Base-by-base conservation (phyloP, 352 stramenopile species). In the Phytophthora colocasiae region DNA sequence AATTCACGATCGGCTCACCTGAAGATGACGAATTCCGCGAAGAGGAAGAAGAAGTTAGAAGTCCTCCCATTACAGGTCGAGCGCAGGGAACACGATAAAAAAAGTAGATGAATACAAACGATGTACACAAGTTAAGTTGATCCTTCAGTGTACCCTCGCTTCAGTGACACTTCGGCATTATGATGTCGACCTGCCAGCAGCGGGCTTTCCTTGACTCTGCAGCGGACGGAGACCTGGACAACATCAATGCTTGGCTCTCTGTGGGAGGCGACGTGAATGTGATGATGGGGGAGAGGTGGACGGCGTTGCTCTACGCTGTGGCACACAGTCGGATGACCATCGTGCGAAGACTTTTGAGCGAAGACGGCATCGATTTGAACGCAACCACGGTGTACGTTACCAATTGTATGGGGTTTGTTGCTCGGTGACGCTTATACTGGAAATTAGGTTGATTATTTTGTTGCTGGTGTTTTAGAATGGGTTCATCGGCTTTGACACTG, bases 241-340 rank as follows among this genome's bases (percentile, higher is more conserved):
- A 6, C 11, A 69, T 91, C 17, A 69, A 84, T n/a, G 40, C 43
- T 54, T 93, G 81, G 64, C 47, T 91, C 9, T 31, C 15, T 1
- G 41, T 46, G 7, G 26, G 40, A 63, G 73, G 66, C 1, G 67
- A 91, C 27, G 78, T 89, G 34, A 93, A 94, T 52, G 74, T 63
- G 10, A 77, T 62, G 38, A 64, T 78, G 17, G 85, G 84, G 3
- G 83, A 94, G 44, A 68, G 75, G 9, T 94, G 85, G 85, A 90
- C 77, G 24, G 85, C 85, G 48, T 70, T 96, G 60, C 75, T 89
- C 48, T 87, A 85, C 44, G 85, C 87, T 1, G 80, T 89, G 8
- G 71, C 77, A n/a, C 54, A 77, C 19, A 76, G 78, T 49, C 81
- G 87, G 3, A 6, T 90, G 39, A 22, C 14, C 15, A 62, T 90